Evolutionary conservation across 768 basidiomycete genomes (phyloP), one percentile per base, ranked within the genome.

Genomic region (Peribolospora kevripleyi): DNA sequence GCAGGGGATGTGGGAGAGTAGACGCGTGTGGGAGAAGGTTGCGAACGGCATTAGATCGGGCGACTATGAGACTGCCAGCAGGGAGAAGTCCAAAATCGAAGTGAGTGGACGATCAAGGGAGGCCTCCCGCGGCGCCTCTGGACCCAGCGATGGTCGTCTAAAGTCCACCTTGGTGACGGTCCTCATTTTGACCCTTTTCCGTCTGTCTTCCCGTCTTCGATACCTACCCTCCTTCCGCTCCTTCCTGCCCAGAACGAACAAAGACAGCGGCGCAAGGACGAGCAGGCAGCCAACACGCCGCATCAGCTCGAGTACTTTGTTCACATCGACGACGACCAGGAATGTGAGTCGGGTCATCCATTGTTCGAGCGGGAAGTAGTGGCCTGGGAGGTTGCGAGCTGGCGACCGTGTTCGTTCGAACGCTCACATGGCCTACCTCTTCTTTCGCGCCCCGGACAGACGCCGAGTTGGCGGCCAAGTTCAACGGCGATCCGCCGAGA

Each of bases 31-130:
- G 91, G 67, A 70, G 58, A 72, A 75, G 50, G 91, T 95, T 36
- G 80, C 88, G 25, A 82, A 82, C 65, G 91, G 91, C 10, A 97
- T 97, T 57, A 70, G 81, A 54, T 81, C 80, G 56, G 83, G 84
- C 10, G 85, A 95, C 64, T 97, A 87, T 65, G 91, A 98, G 52
- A 69, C 72, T n/a, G 91, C 91, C 3, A 81, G 81, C 57, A 71
- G 68, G 60, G 91, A 88, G 65, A 95, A 98, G 77, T 75, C 73
- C 50, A 75, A 78, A 68, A 87, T 97, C 50, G 91, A 97, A 81
- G 86, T 82, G 41, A 25, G 25, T 25, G 25, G 25, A 25, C 25
- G 1, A n/a, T n/a, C n/a, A n/a, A n/a, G n/a, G n/a, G n/a, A n/a
- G n/a, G n/a, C n/a, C n/a, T n/a, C n/a, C n/a, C n/a, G 25, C 25